phyloP scores from a whole-genome alignment of 306 rosid species.

The Cicer judaicum region DNA sequence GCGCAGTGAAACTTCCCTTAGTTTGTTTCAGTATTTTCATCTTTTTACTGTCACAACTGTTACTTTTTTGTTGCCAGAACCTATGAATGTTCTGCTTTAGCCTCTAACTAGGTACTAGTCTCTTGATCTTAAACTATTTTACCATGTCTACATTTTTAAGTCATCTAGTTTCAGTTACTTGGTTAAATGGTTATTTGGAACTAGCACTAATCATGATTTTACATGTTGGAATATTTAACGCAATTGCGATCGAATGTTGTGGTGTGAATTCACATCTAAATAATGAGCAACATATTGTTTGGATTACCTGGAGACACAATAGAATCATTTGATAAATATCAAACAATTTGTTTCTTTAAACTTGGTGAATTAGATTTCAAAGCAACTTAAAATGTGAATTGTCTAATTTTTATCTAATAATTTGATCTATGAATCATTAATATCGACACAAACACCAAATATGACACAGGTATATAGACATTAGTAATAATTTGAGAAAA shows the following conservation, averaged over 20 bases:
- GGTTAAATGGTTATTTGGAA: constrained; percentile 29
- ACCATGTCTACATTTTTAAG: constrained; percentile 35
- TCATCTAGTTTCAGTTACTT: constrained; percentile 38
- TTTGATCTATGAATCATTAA: too few relatives aligned
- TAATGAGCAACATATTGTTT: background rate
- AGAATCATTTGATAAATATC: background rate
- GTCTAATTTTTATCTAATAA: background rate
- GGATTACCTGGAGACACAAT: background rate
- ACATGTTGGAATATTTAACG: background rate
- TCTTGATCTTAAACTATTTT: constrained; percentile 52
- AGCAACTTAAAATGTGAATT: background rate
- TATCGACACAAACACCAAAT: too few relatives aligned
- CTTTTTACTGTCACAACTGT: constrained; percentile 54
- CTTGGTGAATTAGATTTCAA: background rate
- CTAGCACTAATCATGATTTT: background rate
- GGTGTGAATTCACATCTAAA: background rate
- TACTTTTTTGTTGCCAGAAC: constrained; percentile 54
- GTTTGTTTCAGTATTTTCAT: constrained; percentile 61
- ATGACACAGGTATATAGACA: too few relatives aligned
- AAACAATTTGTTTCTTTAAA: background rate
- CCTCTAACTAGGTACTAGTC: constrained; percentile 59
- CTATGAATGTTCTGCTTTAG: constrained; percentile 55
- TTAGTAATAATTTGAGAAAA: too few relatives aligned
- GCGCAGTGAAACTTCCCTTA: constrained; percentile 66
- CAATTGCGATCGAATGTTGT: background rate